Evolutionary conservation across 108 stramenopile genomes (phyloP).

Genomic region (Heterococcus sp.): DNA sequence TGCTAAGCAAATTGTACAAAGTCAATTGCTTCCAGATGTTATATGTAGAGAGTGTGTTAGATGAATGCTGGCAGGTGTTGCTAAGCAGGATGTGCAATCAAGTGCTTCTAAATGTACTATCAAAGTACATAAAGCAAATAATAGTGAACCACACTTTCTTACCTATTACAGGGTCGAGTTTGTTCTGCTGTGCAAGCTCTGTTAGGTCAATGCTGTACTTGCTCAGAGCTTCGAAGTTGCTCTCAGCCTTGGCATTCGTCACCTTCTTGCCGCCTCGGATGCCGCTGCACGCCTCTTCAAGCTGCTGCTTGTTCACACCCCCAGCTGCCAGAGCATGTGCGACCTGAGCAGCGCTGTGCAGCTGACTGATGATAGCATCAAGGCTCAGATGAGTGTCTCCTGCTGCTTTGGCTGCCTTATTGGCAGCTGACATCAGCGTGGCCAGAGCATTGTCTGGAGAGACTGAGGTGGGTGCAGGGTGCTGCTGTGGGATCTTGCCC

Average conservation of each 20-base stretch:
- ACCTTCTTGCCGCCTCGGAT: background rate
- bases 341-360: background rate
- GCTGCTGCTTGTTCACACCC: background rate
- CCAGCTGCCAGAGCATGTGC: background rate
- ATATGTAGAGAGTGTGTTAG: no score
- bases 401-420: background rate
- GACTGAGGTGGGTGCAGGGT: background rate
- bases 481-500: background rate
- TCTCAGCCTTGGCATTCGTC: slow-evolving; percentile 1
- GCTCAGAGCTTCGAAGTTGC: slow-evolving; percentile 3
- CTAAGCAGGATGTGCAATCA: no score
- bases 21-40: no score
- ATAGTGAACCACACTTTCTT: no score
- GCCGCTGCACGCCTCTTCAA: background rate
- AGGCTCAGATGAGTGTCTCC: background rate
- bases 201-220: slow-evolving; percentile 39
- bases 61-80: no score
- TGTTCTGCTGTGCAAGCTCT: slow-evolving; percentile 17
- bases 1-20: background rate
- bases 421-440: background rate
- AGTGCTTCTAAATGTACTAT: slow-evolving; percentile 46
- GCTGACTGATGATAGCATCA: background rate
- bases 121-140: slow-evolving; percentile 61
- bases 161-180: slow-evolving; percentile 46
- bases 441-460: background rate